These are phyloP conservation scores for Vitis hybrid DNA, from an alignment of 177 flowering plant species.

Conservation along the genomic window DNA sequence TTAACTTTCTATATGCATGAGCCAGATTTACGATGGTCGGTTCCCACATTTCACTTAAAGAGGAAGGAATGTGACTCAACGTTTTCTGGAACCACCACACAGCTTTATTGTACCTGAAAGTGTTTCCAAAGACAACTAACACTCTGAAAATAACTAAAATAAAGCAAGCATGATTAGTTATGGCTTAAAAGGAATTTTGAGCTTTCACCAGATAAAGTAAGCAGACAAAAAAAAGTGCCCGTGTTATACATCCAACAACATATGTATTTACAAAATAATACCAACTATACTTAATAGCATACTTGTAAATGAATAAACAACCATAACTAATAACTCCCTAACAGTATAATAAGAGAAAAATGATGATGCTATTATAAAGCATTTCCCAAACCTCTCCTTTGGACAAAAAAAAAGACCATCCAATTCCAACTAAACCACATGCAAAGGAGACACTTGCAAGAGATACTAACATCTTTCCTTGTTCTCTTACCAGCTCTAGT, in stretches of 20 bases:
- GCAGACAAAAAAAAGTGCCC: neutral
- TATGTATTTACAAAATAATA: neutral
- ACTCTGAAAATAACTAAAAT: neutral
- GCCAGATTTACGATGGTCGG: constrained; percentile 95
- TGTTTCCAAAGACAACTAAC: constrained; percentile 10
- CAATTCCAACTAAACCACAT: too few relatives aligned
- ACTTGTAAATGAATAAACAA: too few relatives aligned
- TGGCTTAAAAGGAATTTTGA: neutral
- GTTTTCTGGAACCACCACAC: constrained; percentile 92
- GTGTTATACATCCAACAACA: neutral
- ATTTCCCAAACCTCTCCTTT: too few relatives aligned
- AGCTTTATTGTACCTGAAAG: constrained; percentile 77
- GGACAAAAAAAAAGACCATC: too few relatives aligned
- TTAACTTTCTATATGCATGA: constrained; percentile 81
- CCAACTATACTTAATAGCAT: neutral
- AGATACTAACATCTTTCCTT: too few relatives aligned
- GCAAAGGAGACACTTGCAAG: too few relatives aligned
- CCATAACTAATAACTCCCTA: too few relatives aligned
- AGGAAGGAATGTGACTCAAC: constrained; percentile 62
- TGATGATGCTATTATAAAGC: too few relatives aligned
- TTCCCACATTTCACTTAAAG: constrained; percentile 89
- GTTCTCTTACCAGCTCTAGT: too few relatives aligned
- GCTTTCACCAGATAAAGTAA: neutral
- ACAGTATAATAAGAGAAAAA: too few relatives aligned
- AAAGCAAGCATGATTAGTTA: neutral